phyloP scores from a whole-genome alignment of 2,329 filamentous ascomycete genomes.

The Fusarium anguioides region DNA sequence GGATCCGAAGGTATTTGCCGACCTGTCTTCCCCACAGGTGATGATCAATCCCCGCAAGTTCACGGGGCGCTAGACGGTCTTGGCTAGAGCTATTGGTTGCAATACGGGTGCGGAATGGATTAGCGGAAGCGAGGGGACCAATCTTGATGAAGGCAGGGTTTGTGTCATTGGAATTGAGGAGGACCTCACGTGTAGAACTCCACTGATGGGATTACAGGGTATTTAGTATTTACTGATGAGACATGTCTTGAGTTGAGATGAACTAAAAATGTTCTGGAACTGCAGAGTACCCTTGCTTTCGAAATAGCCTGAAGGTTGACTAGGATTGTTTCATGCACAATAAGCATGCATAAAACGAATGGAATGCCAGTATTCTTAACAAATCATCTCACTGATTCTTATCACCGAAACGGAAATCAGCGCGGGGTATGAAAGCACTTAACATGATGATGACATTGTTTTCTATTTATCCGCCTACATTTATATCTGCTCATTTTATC shows the following conservation, averaged over 20 bases:
- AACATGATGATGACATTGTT: constrained; percentile 6
- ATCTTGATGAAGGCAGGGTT: not conserved
- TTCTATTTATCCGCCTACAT: constrained; percentile 14
- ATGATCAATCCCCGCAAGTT: constrained; percentile 11
- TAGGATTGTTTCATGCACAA: constrained; percentile 1
- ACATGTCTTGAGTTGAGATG: no score
- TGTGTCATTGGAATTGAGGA: no score
- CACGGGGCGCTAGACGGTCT: not conserved
- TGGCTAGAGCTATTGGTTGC: constrained; percentile 1
- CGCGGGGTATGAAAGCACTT: constrained; percentile 11
- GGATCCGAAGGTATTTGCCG: constrained; percentile 33
- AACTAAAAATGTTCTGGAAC: no score
- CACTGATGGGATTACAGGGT: no score
- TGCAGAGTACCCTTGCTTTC: no score
- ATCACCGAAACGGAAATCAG: not conserved
- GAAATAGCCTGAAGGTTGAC: not conserved
- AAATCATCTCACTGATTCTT: not conserved
- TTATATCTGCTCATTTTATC: not conserved
- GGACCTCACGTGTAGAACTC: no score
- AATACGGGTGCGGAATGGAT: not conserved
- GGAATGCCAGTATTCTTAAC: not conserved
- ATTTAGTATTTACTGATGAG: no score
- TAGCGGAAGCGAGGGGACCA: constrained; percentile 2
- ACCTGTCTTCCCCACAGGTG: constrained; percentile 22
- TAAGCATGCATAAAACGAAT: not conserved